Conservation (phyloP, 176 grass and related monocot species). For the Hsuehochloa calcarea region DNA sequence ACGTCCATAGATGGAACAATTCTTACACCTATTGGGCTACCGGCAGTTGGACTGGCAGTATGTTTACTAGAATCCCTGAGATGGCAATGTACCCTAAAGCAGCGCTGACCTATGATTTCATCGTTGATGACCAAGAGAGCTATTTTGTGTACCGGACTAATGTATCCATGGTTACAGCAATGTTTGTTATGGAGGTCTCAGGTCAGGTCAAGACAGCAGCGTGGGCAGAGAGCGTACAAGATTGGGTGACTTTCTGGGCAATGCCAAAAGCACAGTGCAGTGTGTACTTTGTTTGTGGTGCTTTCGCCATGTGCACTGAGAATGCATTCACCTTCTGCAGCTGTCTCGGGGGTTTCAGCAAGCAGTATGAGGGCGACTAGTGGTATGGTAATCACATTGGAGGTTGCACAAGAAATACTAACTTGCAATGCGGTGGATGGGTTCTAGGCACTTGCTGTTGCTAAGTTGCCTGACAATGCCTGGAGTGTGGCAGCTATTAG, state of each 20-base stretch:
- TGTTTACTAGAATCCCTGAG: neutral
- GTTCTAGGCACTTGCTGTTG: slow-evolving; percentile 21
- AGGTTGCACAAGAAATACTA: neutral
- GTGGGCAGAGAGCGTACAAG: neutral
- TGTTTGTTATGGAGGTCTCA: slow-evolving; percentile 1
- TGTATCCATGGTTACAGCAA: neutral
- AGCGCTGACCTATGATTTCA: neutral
- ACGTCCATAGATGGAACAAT: slow-evolving; percentile 28
- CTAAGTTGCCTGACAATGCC: slow-evolving; percentile 9
- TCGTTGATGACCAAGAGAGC: neutral
- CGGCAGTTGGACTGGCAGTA: slow-evolving; percentile 33
- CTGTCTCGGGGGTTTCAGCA: slow-evolving; percentile 21
- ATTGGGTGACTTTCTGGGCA: neutral
- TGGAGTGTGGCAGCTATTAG: neutral
- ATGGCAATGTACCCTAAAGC: slow-evolving; percentile 25
- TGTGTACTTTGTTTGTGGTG: slow-evolving; percentile 18
- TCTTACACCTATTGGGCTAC: slow-evolving; percentile 25
- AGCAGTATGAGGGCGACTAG: slow-evolving; percentile 17
- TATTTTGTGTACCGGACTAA: neutral
- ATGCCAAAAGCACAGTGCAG: slow-evolving; percentile 2
- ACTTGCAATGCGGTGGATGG: slow-evolving; percentile 1
- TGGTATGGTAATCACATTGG: neutral
- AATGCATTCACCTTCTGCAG: slow-evolving; percentile 21
- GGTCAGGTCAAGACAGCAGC: neutral
- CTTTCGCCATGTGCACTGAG: slow-evolving; percentile 3